Percentiles rank a stretch among this genome's conserved stretches.
Conservation (phyloP, 768 basidiomycete genomes). For the Nidularia pulvinata region DNA sequence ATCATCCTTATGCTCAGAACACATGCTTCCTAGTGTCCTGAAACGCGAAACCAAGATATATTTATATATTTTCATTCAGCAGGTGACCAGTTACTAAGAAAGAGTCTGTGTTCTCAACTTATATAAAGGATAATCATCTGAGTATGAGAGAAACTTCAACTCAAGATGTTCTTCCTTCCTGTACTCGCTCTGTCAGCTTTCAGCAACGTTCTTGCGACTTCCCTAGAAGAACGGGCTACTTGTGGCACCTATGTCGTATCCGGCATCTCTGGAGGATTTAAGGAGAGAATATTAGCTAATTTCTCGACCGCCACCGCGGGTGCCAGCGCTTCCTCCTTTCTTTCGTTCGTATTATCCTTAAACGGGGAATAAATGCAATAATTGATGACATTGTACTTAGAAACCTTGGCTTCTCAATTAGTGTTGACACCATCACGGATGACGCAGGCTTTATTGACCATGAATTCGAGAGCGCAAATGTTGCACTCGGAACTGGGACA, state of each 20-base stretch:
- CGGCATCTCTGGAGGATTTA: slow-evolving; percentile 23
- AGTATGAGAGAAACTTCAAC: not conserved
- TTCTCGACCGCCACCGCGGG: slow-evolving; percentile 18
- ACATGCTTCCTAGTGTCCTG: too few species aligned
- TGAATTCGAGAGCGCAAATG: slow-evolving; percentile 22
- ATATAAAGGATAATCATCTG: too few species aligned
- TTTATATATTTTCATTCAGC: too few species aligned
- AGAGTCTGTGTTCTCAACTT: too few species aligned
- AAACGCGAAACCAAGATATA: too few species aligned
- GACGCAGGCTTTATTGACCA: slow-evolving; percentile 13
- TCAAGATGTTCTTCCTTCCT: not conserved
- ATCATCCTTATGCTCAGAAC: too few species aligned
- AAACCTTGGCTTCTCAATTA: slow-evolving; percentile 21
- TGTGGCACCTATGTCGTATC: slow-evolving; percentile 22
- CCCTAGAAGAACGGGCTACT: slow-evolving; percentile 7
- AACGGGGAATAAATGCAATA: not conserved
- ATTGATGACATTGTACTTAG: slow-evolving; percentile 5
- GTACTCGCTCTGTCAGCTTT: not conserved
- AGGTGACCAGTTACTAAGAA: too few species aligned
- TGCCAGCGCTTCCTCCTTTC: slow-evolving; percentile 13
- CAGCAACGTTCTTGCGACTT: not conserved
- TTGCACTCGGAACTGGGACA: slow-evolving; percentile 24
- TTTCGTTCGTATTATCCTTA: slow-evolving; percentile 13
- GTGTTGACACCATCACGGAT: slow-evolving; percentile 16
- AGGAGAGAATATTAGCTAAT: slow-evolving; percentile 17